These are phyloP conservation scores for Albatrellus ellisii DNA, from an alignment of 768 basidiomycete species.

Conservation along the genomic window DNA sequence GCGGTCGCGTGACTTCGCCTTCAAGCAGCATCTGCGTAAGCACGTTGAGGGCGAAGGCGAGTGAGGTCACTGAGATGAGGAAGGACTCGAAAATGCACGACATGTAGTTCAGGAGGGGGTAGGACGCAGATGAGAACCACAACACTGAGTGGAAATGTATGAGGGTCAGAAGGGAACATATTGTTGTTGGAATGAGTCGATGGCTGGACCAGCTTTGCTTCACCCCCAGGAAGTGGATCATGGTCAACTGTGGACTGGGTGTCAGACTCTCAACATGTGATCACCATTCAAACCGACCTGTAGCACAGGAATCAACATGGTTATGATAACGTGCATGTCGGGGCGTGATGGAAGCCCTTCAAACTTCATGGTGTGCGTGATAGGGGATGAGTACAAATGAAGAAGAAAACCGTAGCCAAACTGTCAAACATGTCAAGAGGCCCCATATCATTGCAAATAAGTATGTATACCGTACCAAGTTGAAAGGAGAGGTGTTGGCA, in stretches of 20 bases:
- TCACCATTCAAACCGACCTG: conserved; percentile 33
- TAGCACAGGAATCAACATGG: conserved; percentile 57
- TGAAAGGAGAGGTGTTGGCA: conserved; percentile 50
- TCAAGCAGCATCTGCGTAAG: conserved; percentile 54
- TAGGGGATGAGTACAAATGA: conserved; percentile 58
- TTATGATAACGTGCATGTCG: conserved; percentile 61
- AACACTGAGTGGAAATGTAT: conserved; percentile 56
- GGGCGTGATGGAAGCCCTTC: conserved; percentile 44
- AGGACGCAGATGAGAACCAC: conserved; percentile 31
- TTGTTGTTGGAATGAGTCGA: conserved; percentile 56
- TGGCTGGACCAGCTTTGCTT: conserved; percentile 50
- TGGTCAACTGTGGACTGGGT: conserved; percentile 30
- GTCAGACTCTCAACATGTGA: not conserved
- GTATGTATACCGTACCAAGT: conserved; percentile 38
- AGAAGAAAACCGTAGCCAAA: conserved; percentile 69
- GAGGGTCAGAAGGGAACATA: conserved; percentile 46
- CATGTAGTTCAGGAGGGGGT: conserved; percentile 64
- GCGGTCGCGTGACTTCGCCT: conserved; percentile 42
- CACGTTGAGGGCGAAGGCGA: conserved; percentile 48
- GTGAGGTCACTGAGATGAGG: conserved; percentile 39
- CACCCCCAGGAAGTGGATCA: conserved; percentile 55
- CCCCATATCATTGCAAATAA: conserved; percentile 2
- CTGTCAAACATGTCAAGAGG: conserved; percentile 22
- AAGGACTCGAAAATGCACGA: conserved; percentile 60
- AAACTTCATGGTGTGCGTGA: conserved; percentile 35